These are phyloP conservation scores for Acorus gramineus DNA, from an alignment of 106 monocot species.

Conservation along the genomic window DNA sequence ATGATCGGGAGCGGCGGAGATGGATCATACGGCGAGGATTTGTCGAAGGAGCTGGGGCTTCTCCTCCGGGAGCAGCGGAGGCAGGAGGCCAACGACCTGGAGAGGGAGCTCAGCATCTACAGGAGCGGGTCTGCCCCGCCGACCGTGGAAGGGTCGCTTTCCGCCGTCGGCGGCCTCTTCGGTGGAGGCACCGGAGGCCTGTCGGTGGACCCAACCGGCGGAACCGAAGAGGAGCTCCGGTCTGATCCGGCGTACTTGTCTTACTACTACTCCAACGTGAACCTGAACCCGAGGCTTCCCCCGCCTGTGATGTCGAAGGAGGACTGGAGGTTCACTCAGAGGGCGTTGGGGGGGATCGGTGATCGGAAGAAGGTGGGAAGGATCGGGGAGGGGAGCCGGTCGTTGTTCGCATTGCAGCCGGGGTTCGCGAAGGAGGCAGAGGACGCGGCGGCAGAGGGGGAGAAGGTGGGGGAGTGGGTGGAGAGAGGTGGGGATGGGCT, in stretches of 20 bases:
- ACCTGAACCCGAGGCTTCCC: slow-evolving; percentile 51
- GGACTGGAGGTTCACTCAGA: slow-evolving; percentile 54
- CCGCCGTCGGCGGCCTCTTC: slow-evolving; percentile 13
- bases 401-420: slow-evolving; percentile 36
- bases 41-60: slow-evolving; percentile 21
- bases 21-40: slow-evolving; percentile 2
- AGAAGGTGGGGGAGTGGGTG: slow-evolving; percentile 24
- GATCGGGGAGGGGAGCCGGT: slow-evolving; percentile 13
- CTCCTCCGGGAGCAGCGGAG: slow-evolving; percentile 25
- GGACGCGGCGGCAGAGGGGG: slow-evolving; percentile 6
- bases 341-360: slow-evolving; percentile 43
- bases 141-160: slow-evolving; percentile 36
- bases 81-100: slow-evolving; percentile 24
- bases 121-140: slow-evolving; percentile 69
- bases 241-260: slow-evolving; percentile 45
- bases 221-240: slow-evolving; percentile 34
- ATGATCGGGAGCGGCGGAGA: slow-evolving; percentile 14
- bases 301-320: slow-evolving; percentile 67
- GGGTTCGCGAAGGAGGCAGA: slow-evolving; percentile 22
- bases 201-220: background rate
- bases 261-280: slow-evolving; percentile 58
- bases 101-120: slow-evolving; percentile 39
- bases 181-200: background rate
- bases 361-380: slow-evolving; percentile 28
- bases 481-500: slow-evolving; percentile 40